Evolutionary conservation across 192 early-diverging fungal species (phyloP).

Genomic region (Hyaloraphidium curvatum): DNA sequence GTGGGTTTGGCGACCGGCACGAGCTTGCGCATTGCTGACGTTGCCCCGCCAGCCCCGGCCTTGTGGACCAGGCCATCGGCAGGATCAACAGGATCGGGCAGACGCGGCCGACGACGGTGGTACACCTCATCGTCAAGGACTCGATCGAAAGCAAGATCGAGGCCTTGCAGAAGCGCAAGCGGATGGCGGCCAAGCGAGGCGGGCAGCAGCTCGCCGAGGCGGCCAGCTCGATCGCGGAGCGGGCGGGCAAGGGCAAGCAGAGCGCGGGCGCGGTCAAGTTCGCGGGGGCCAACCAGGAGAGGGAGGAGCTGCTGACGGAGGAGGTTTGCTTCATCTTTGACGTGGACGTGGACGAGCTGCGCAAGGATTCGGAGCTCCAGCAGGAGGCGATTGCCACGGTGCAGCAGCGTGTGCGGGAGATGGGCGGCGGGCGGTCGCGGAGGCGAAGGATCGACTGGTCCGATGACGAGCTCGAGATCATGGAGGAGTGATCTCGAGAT

Average conservation of each 20-base stretch:
- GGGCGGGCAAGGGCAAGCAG: not conserved
- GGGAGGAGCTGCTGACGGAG: not conserved
- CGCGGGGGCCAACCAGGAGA: not conserved
- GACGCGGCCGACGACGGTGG: not conserved
- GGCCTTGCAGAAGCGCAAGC: not conserved
- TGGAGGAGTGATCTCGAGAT: no score
- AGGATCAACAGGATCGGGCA: not conserved
- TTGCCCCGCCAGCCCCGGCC: no score
- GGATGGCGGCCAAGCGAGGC: not conserved
- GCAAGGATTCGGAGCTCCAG: no score
- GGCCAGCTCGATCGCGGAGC: not conserved
- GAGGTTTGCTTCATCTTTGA: not conserved
- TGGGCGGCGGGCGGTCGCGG: no score
- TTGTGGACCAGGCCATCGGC: not conserved
- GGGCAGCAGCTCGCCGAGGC: not conserved
- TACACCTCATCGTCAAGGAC: not conserved
- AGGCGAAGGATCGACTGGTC: no score
- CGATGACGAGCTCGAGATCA: no score
- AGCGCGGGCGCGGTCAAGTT: not conserved
- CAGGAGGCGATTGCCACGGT: no score
- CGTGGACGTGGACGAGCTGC: not conserved
- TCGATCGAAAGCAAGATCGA: not conserved
- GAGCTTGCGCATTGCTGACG: no score
- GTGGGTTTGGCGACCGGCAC: no score
- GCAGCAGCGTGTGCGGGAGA: no score